Percentiles rank a stretch among this genome's conserved stretches.
Conservation (phyloP, 2,329 filamentous ascomycete genomes). For the Rasamsonia emersonii region DNA sequence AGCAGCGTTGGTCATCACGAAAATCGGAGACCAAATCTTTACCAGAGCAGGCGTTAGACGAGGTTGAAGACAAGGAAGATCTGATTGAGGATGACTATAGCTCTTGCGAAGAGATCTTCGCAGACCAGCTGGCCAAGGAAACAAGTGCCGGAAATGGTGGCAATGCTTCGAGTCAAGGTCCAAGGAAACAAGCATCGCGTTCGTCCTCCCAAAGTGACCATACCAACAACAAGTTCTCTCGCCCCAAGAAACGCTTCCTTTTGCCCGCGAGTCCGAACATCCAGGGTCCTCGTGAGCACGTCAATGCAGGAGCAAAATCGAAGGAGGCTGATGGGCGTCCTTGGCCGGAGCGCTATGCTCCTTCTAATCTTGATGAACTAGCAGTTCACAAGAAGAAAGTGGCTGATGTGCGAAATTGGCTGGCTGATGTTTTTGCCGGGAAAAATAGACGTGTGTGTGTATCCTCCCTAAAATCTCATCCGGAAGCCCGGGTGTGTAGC, state of each 20-base stretch:
- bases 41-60: slow-evolving; percentile 8
- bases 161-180: too few relatives aligned
- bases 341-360: slow-evolving; percentile 82
- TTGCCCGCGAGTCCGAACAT: slow-evolving; percentile 4
- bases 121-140: too few relatives aligned
- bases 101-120: slow-evolving; percentile 21
- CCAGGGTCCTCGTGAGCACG: slow-evolving; percentile 11
- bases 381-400: slow-evolving; percentile 95
- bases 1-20: slow-evolving; percentile 29
- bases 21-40: slow-evolving; percentile 17
- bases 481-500: background rate
- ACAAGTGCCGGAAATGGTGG: too few relatives aligned
- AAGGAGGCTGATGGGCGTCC: slow-evolving; percentile 56
- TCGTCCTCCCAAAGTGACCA: slow-evolving; percentile 8
- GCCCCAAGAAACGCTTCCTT: slow-evolving; percentile 19
- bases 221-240: slow-evolving; percentile 12
- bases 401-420: slow-evolving; percentile 72
- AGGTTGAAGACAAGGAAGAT: slow-evolving; percentile 24
- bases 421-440: slow-evolving; percentile 64
- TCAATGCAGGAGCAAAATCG: slow-evolving; percentile 17
- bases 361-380: slow-evolving; percentile 67
- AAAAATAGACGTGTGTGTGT: slow-evolving; percentile 31
- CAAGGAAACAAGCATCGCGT: slow-evolving; percentile 5
- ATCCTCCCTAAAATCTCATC: slow-evolving; percentile 1
- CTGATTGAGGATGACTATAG: slow-evolving; percentile 30